Evolutionary conservation across 2,329 filamentous ascomycete species (phyloP).

Genomic region (Fusarium hainanense): DNA sequence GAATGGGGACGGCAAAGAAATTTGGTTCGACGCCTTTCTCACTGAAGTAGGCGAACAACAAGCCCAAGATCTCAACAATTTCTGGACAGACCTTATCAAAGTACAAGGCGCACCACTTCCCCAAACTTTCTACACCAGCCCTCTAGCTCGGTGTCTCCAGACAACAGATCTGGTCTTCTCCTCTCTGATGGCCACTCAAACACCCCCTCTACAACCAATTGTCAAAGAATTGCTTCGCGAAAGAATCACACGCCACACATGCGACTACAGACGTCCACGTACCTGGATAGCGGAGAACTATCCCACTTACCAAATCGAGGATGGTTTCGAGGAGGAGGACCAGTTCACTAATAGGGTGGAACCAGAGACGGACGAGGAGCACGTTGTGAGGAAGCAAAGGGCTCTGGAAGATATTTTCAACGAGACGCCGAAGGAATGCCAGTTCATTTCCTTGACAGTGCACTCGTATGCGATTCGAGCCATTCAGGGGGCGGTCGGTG

Average conservation of each 20-base stretch:
- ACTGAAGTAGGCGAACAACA: constrained; percentile 65
- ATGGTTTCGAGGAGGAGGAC: constrained; percentile 66
- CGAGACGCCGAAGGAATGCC: constrained; percentile 49
- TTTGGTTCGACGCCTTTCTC: constrained; percentile 60
- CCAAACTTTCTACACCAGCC: constrained; percentile 66
- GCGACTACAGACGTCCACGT: constrained; percentile 64
- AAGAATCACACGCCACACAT: constrained; percentile 69
- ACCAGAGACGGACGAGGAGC: constrained; percentile 62
- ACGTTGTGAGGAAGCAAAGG: constrained; percentile 56
- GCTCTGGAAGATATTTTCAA: constrained; percentile 61
- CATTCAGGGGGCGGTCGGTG: constrained; percentile 57
- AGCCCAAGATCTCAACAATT: constrained; percentile 61
- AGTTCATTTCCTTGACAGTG: constrained; percentile 62
- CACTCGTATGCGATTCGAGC: constrained; percentile 61
- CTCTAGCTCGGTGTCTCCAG: constrained; percentile 67
- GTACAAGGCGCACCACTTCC: constrained; percentile 64
- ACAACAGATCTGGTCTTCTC: constrained; percentile 65
- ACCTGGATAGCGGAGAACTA: constrained; percentile 62
- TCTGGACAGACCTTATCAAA: constrained; percentile 61
- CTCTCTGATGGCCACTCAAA: constrained; percentile 52
- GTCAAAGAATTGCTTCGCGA: constrained; percentile 71
- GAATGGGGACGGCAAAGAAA: constrained; percentile 52
- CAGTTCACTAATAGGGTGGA: constrained; percentile 60
- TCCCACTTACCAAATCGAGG: constrained; percentile 63
- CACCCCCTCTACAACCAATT: constrained; percentile 58